phyloP scores from a whole-genome alignment of 2,329 filamentous ascomycete species.

The Aspergillus sp. region DNA sequence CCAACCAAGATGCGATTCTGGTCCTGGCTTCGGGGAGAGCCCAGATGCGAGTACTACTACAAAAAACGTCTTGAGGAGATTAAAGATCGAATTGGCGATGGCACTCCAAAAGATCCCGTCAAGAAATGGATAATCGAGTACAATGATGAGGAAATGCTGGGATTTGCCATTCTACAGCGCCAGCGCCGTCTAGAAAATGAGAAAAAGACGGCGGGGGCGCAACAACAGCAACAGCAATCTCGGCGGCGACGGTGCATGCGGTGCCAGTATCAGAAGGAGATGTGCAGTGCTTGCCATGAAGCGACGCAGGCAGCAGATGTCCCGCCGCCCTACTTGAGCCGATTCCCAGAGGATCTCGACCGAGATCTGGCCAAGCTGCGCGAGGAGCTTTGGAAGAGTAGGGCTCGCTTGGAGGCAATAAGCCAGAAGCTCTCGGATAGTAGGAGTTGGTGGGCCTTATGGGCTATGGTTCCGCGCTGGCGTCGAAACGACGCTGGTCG shows the following conservation, averaged over 20 bases:
- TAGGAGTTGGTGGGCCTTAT: background rate
- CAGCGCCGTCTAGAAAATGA: background rate
- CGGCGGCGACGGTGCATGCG: background rate
- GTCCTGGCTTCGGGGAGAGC: background rate
- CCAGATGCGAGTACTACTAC: background rate
- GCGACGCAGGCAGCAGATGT: background rate
- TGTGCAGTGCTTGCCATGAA: background rate
- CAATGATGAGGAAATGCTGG: background rate
- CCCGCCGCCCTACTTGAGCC: background rate
- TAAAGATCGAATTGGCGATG: fast-evolving
- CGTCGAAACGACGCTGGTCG: background rate
- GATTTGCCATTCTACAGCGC: background rate
- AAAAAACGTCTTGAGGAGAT: background rate
- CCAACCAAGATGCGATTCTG: background rate
- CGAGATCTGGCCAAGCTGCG: background rate
- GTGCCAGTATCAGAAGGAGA: background rate
- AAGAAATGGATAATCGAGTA: background rate
- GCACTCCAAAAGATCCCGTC: background rate
- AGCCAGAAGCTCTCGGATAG: background rate
- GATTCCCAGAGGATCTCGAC: background rate
- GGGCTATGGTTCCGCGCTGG: background rate
- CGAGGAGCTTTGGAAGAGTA: background rate
- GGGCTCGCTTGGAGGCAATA: background rate
- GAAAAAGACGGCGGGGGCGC: background rate
- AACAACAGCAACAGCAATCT: background rate